Base-by-base conservation (phyloP, 495 filamentous ascomycete genomes). In the Bryoglossum gracile region DNA sequence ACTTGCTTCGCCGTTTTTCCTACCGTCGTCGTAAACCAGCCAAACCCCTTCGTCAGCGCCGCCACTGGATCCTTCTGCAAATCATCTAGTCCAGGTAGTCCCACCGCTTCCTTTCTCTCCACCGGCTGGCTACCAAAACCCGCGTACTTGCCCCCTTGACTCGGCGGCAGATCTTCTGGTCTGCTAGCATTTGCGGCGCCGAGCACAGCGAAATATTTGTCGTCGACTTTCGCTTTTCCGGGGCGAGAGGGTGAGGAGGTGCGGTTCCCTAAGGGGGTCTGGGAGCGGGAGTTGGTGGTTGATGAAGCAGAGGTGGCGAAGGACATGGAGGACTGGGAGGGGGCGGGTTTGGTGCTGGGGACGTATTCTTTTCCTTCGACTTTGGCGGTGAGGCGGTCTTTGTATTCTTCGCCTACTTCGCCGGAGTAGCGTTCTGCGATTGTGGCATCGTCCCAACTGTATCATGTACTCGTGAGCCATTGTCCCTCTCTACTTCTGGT, bases 401-500 rank as follows among this genome's bases (percentile, higher is more conserved):
- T 97, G 74, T 82, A 98, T 68, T 98, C 94, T 65, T 96, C 92
- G 16, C 89, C 92, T 1, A 84, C 84, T 40, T 86, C 82, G 22
- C 86, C 82, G 38, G 87, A 82, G 56, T 98, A 98, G 26, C 88
- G 68, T 55, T 95, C 90, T 32, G 84, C 80, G 37, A 96, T 84
- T 1, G 77, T 84, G 0, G 82, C 82, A 58, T 83, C 81, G 46
- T 89, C 87, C 77, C 89, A 95, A 17, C 56, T 66, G 19, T 47
- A n/a, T n/a, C n/a, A n/a, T n/a, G n/a, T n/a, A n/a, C n/a, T n/a
- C n/a, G n/a, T n/a, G n/a, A n/a, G n/a, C n/a, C n/a, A n/a, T n/a
- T n/a, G n/a, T n/a, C n/a, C n/a, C n/a, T n/a, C n/a, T n/a, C n/a
- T n/a, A n/a, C n/a, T n/a, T n/a, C n/a, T n/a, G n/a, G n/a, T n/a